Percentiles rank a stretch among this genome's conserved stretches.
Conservation (phyloP, 2,329 filamentous ascomycete species). For the Triangularia setosa region DNA sequence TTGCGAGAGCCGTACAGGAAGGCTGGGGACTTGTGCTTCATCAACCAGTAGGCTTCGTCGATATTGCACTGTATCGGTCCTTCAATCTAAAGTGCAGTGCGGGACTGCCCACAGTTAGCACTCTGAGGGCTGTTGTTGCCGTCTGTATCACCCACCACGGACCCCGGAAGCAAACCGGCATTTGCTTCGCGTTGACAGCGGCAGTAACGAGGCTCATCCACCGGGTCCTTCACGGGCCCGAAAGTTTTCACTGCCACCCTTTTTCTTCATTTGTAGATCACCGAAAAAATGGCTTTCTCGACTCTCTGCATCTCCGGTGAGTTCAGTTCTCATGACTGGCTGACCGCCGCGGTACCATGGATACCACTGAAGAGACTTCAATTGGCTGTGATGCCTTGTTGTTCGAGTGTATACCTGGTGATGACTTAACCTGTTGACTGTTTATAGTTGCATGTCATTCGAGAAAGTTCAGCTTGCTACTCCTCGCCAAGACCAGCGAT, state of each 20-base stretch:
- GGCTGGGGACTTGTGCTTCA: neutral
- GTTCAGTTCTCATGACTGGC: neutral
- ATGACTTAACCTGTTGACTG: neutral
- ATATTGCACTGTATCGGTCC: neutral
- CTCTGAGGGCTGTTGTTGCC: neutral
- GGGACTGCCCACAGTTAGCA: neutral
- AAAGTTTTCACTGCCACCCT: neutral
- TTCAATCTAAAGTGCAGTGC: neutral
- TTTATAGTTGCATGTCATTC: neutral
- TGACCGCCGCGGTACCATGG: neutral
- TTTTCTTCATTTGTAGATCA: neutral
- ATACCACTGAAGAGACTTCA: neutral
- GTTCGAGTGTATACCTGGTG: neutral
- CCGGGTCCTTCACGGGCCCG: neutral
- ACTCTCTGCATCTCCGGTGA: neutral
- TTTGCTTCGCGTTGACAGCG: neutral
- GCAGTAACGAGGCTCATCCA: neutral
- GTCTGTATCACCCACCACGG: neutral
- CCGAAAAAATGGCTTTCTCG: neutral
- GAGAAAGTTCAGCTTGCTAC: neutral
- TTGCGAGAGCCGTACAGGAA: neutral
- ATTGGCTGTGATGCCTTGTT: neutral
- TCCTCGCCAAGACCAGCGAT: neutral
- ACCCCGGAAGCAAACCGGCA: neutral
- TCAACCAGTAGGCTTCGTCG: neutral